Conservation (phyloP, 2,329 filamentous ascomycete species). For the Pestalotiopsis sp. region DNA sequence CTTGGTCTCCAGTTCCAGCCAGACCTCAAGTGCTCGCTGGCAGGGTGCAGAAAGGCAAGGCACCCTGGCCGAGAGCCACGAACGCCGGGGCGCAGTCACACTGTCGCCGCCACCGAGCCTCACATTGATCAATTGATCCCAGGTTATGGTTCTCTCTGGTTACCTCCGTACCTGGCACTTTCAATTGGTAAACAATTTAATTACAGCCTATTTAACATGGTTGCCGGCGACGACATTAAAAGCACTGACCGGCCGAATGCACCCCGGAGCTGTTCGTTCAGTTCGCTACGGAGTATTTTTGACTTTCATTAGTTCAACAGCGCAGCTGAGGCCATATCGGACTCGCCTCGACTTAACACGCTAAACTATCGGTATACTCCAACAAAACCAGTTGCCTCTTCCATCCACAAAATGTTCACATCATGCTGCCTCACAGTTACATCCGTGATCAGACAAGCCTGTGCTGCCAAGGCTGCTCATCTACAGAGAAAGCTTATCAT, state of each 20-base stretch:
- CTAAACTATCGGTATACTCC: not conserved
- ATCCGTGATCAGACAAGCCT: not conserved
- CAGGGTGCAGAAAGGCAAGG: not conserved
- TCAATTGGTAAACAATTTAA: not conserved
- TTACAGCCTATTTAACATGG: not conserved
- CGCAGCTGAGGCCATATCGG: not conserved
- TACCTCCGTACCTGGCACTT: not conserved
- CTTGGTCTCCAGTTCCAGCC: not conserved
- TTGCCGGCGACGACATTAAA: not conserved
- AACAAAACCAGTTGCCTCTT: not conserved
- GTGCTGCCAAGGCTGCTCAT: not conserved
- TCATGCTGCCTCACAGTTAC: not conserved
- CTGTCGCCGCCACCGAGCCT: not conserved
- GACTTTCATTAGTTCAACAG: not conserved
- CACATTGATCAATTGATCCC: not conserved
- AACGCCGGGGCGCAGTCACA: not conserved
- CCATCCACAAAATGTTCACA: not conserved
- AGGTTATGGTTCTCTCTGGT: not conserved
- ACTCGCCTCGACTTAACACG: not conserved
- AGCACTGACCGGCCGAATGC: too few relatives aligned
- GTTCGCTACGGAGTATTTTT: not conserved
- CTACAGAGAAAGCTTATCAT: not conserved
- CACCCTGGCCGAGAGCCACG: not conserved
- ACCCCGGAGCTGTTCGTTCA: not conserved
- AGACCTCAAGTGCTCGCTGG: not conserved